Base-by-base conservation (phyloP, 805 yeast species). In the Saccharomycopsis fibuligera region DNA sequence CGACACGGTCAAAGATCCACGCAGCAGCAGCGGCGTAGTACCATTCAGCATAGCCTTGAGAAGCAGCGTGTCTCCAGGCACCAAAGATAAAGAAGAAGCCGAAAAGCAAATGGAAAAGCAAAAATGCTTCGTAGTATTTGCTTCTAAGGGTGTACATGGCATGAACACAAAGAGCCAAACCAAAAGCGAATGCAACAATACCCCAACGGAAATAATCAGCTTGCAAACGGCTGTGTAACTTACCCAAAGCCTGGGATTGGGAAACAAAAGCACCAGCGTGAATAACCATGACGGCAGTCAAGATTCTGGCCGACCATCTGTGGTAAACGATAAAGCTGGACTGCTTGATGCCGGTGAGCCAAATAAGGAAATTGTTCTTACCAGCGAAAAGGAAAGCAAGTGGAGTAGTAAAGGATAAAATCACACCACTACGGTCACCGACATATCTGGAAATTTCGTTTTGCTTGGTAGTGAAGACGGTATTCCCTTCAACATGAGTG, bases 1-100 rank as follows among this genome's bases (percentile, higher is more conserved):
- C 57, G 0, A 78, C 52, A 48, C 91, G 68, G 59, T 88, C 95
- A 56, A 78, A 70, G 1, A 68, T 73, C 96, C 96, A 88, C 9
- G 86, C 68, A 0, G 78, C 81, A 52, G 78, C 72, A 8, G 81
- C 60, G 2, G 79, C 74, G 49, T 76, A 78, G 22, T 73, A 57
- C 65, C 72, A 77, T 48, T 69, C 74, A 57, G 72, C 70, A 73
- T 76, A 76, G 1, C 75, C 76, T 44, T 70, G 51, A n/a, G 56
- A 73, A 44, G 51, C 62, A 60, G 79, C 70, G 61, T 86, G 95
- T 36, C 68, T 67, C 76, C 79, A 84, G 45, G 76, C 72, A 46
- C 77, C 75, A 10, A 69, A 69, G 41, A 81, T 66, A 60, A 81
- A 80, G 5, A 72, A 49, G 4, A 70, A 63, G 3, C 79, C 89